These are phyloP conservation scores for Hanseniaspora thailandica DNA, from an alignment of 805 yeast genomes.

Conservation along the genomic window DNA sequence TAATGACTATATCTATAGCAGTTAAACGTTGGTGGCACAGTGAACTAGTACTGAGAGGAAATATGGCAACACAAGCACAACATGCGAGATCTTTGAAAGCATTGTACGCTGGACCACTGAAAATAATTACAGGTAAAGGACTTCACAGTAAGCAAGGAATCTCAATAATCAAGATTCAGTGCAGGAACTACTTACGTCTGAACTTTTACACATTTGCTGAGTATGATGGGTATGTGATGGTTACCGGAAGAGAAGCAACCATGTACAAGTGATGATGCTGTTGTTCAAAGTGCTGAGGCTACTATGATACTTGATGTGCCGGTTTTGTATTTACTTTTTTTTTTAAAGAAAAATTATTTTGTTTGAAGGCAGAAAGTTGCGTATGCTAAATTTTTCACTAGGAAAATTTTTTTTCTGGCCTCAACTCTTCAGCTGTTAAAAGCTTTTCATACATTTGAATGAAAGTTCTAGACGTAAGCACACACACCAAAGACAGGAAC, in stretches of 20 bases:
- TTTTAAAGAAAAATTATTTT: no score
- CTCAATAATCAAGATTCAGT: constrained; percentile 37
- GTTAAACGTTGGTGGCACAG: constrained; percentile 51
- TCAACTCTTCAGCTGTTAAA: no score
- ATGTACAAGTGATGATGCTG: not conserved
- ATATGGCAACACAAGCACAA: constrained; percentile 15
- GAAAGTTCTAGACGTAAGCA: no score
- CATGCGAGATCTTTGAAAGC: constrained; percentile 26
- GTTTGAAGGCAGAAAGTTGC: no score
- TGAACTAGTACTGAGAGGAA: constrained; percentile 38
- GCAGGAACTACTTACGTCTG: constrained; percentile 31
- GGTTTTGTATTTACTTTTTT: no score
- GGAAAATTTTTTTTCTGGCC: no score
- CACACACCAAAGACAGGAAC: no score
- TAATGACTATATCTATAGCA: constrained; percentile 28
- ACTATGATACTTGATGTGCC: no score
- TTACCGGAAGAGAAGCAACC: constrained; percentile 30
- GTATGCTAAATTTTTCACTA: no score
- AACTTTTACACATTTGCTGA: constrained; percentile 38
- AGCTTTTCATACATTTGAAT: no score
- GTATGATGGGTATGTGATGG: constrained; percentile 32
- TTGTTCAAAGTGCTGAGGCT: no score
- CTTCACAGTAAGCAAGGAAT: constrained; percentile 51
- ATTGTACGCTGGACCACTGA: constrained; percentile 33
- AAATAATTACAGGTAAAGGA: constrained; percentile 58